Evolutionary conservation across 2,329 filamentous ascomycete genomes (phyloP).

Genomic region (Aureobasidium sp.): DNA sequence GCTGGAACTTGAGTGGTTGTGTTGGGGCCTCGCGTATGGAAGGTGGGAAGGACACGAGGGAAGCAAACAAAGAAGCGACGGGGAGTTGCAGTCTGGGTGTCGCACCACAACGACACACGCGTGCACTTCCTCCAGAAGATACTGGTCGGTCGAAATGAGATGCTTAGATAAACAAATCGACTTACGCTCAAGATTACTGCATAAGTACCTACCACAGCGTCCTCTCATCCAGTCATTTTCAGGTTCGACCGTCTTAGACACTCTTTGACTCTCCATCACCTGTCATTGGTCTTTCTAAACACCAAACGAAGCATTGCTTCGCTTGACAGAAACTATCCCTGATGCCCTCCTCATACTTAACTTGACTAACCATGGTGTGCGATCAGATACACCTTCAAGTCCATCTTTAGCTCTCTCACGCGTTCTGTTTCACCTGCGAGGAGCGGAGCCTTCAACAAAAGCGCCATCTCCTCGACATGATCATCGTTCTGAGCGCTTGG

Average conservation of each 20-base stretch:
- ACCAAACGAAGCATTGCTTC: not conserved
- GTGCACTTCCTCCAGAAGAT: not conserved
- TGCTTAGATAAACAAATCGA: not conserved
- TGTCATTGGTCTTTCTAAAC: not conserved
- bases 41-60: not conserved
- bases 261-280: not conserved
- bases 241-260: too few relatives aligned
- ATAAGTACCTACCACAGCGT: not conserved
- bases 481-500: not conserved
- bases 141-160: not conserved
- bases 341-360: not conserved
- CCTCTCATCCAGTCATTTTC: not conserved
- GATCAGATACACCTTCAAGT: conserved; percentile 1
- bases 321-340: too few relatives aligned
- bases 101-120: not conserved
- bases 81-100: not conserved
- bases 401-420: conserved; percentile 2
- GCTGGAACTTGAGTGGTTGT: not conserved
- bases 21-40: not conserved
- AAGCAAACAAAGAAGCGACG: not conserved
- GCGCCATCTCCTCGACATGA: not conserved
- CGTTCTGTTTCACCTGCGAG: not conserved
- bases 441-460: not conserved
- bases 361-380: not conserved
- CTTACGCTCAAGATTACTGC: not conserved